Base-by-base conservation (phyloP, 1,284 basidiomycete genomes). In the Gymnopus androsaceus region DNA sequence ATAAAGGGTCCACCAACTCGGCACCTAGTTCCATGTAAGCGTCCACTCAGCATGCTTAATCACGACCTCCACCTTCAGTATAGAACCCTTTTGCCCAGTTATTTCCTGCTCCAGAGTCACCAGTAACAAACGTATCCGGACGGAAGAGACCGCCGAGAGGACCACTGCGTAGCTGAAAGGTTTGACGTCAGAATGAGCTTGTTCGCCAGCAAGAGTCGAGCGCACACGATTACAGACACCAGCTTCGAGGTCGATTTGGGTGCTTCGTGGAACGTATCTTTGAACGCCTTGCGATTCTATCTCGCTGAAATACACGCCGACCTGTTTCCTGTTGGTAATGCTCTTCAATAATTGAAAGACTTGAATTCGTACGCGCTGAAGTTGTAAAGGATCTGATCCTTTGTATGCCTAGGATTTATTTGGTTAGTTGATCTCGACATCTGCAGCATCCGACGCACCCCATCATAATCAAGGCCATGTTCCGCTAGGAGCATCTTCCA, bases 1-100 rank as follows among this genome's bases (percentile, higher is more conserved):
- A 72, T 59, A 98, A 88, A 28, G 81, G 75, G 65, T 98, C 95
- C 54, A 95, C 86, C 19, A 98, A 83, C 74, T 98, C 95, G 56
- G 95, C 95, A 64, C 92, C 91, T 91, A 56, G 17, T 58, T 55
- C 40, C 45, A 27, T 45, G 33, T 47, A 23, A 28, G 14, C 44
- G 42, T 36, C 8, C 27, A 28, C 3, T 28, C 19, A 14, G 9
- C 52, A 3, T 15, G 42, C 28, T 19, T 7, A 51, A 42, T 44
- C 14, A 37, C 49, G 23, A 27, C 28, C 66, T 66, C 86, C 21
- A 50, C 92, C 93, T 75, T 94, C 92, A 8, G 92, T 94, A 67
- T 94, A 95, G 71, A 86, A 90, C 78, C 89, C 90, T 76, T 95
- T 95, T 36, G 92, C 91, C 88, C 91, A 95, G 67, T 95, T 96